Base-by-base conservation (phyloP, 768 basidiomycete species). In the Rhizopogon roseolus region DNA sequence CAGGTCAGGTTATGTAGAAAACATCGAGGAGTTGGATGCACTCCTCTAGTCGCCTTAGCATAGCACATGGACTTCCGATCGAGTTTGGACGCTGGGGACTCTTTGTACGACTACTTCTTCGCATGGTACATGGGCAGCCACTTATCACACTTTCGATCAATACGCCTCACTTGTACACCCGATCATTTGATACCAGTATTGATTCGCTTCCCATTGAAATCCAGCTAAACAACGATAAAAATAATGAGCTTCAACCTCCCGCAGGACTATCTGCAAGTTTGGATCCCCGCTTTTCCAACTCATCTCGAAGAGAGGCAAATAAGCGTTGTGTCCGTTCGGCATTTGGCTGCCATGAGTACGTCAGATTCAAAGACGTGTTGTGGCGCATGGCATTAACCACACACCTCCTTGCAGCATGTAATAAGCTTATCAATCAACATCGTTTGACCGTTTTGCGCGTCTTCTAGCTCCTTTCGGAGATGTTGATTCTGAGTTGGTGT, bases 371-470 rank as follows among this genome's bases (percentile, higher is more conserved):
- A 36, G 46, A 48, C 46, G 19, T 28, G 32, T 38, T 46, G 50
- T 45, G 39, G 49, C 36, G 48, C 14, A 58, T n/a, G 32, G 41
- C 40, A 46, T 46, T 49, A 45, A 13, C 16, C 32, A 55, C 85
- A 67, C 61, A 90, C 90, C 82, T 92, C 90, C 76, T 90, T 89
- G 76, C 89, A 93, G 62, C 89, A 93, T 22, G 85, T 77, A 60
- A 91, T 85, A 49, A 93, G 75, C 62, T 90, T 90, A 71, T 93
- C 90, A 55, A 93, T 85, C 54, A 93, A 77, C 72, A 85, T 78
- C 25, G 87, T 81, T 67, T 92, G 89, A 42, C 83, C 82, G 55
- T 82, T 84, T 66, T 89, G 88, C 19, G 83, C 81, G n/a, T 88
- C 85, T 59, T 92, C 89, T 53, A 93, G 73, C 49, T 91, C 86